Evolutionary conservation across 495 filamentous ascomycete genomes (phyloP), one percentile per base, ranked within the genome.

Genomic region (Annulohypoxylon moriforme): DNA sequence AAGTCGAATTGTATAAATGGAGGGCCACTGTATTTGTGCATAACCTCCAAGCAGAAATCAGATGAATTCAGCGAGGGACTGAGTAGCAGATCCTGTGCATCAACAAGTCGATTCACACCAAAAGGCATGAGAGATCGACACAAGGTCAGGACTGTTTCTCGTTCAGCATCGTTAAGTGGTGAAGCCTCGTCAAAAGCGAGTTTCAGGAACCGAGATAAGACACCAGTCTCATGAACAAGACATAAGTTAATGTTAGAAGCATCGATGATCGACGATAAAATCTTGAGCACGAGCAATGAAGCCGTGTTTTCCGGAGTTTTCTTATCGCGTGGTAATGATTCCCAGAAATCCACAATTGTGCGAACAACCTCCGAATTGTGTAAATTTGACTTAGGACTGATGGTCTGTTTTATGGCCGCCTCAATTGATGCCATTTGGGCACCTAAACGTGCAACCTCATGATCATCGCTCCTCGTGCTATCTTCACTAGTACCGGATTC

Each of bases 1-100:
- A 98, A 83, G 81, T 99, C 96, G 79, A 99, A 98, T 74, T 98
- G 93, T 74, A 99, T 90, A 72, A 92, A 93, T 3, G 94, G 86
- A 31, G 96, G 93, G 18, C 87, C 85, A 63, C 89, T 88, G 53
- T 94, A 93, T 52, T 83, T 82, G 73, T 90, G 88, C 61, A 96
- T 86, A 60, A 89, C 89, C 65, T 87, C 82, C 16, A 95, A 82
- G 36, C 97, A 89, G 69, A 97, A 94, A 40, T 89, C 85, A 33
- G 91, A 88, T 13, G 90, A 87, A 29, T 84, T 76, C 10, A 88
- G 76, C 44, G 89, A 91, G 11, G 85, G 83, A 60, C 87, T 84
- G 22, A 86, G 86, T 72, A 96, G 89, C 40, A 99, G 84, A 59
- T 87, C 87, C 69, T 93, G 89, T 18, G 92, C 92, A 83, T 97